phyloP scores from a whole-genome alignment of 2,329 filamentous ascomycete genomes.

The Esteya vermicola region DNA sequence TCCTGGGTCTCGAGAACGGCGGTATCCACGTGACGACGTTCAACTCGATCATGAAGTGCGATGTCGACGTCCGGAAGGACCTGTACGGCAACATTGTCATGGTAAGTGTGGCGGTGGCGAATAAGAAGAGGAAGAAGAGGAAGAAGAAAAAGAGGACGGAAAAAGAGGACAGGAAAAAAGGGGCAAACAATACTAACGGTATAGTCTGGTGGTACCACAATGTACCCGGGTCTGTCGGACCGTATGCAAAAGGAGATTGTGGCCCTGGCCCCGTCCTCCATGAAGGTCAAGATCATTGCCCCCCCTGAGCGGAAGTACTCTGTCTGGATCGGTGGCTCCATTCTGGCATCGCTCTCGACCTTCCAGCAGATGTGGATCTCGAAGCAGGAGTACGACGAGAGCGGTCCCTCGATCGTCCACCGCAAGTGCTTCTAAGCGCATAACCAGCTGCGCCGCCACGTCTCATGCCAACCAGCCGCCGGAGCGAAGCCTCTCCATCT shows the following conservation, averaged over 20 bases:
- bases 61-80: constrained; percentile 99
- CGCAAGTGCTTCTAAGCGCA: constrained; percentile 99
- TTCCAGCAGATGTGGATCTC: constrained; percentile 99
- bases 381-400: constrained; percentile 99
- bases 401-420: constrained; percentile 97
- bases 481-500: constrained; percentile 27
- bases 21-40: constrained; percentile 99
- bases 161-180: too few relatives aligned
- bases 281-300: constrained; percentile 99
- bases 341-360: constrained; percentile 96
- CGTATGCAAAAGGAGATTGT: constrained; percentile 99
- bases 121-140: too few relatives aligned
- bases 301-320: constrained; percentile 99
- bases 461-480: constrained; percentile 28
- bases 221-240: constrained; percentile 99
- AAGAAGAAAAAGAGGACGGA: too few relatives aligned
- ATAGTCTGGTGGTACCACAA: constrained; percentile 99
- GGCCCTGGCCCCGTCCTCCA: constrained; percentile 94
- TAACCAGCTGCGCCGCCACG: too few relatives aligned
- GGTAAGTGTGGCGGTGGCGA: too few relatives aligned
- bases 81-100: constrained; percentile 99
- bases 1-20: constrained; percentile 94
- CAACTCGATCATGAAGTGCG: constrained; percentile 99
- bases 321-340: constrained; percentile 99
- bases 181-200: constrained; percentile 18